A percentile compares a stretch with the other conserved stretches of the same genome.
phyloP scores from a whole-genome alignment of 768 basidiomycete genomes.

The Mycena venus region DNA sequence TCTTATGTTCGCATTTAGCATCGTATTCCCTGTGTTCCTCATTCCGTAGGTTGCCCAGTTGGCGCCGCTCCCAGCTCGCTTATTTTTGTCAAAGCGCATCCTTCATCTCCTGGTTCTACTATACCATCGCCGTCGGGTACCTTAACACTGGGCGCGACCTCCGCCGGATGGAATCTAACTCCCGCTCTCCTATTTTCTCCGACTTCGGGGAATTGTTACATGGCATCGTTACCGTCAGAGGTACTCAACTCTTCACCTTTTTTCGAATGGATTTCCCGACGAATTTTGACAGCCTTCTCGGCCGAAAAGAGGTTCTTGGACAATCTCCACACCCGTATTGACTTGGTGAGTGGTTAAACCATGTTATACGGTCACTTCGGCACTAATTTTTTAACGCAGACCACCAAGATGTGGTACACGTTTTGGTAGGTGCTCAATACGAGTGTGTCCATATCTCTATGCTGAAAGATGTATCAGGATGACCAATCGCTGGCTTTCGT shows the following conservation, averaged over 20 bases:
- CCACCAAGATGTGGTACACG: conserved; percentile 84
- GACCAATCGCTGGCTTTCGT: conserved; percentile 23
- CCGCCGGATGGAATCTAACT: conserved; percentile 95
- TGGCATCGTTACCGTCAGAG: conserved; percentile 88
- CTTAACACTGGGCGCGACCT: conserved; percentile 87
- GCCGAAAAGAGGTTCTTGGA: conserved; percentile 85
- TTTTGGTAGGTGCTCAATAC: conserved; percentile 67
- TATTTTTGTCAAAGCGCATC: conserved; percentile 56
- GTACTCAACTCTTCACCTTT: neutral
- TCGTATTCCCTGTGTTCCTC: conserved; percentile 88
- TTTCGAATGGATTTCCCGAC: neutral
- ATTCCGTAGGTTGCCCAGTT: conserved; percentile 57
- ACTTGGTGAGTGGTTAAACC: conserved; percentile 47
- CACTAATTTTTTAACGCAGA: conserved; percentile 40
- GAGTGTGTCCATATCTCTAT: conserved; percentile 48
- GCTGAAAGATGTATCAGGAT: conserved; percentile 67
- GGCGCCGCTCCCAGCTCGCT: conserved; percentile 69
- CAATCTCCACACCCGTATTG: conserved; percentile 79
- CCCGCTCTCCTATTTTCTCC: conserved; percentile 86
- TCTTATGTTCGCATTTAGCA: conserved; percentile 46
- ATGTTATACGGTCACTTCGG: neutral
- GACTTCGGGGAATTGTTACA: conserved; percentile 88
- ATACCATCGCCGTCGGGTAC: conserved; percentile 77
- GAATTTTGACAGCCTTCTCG: conserved; percentile 69
- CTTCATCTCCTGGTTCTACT: conserved; percentile 82